Percentiles rank a stretch among this genome's conserved stretches.
These are phyloP conservation scores for Phoenix dactylifera DNA, from an alignment of 176 grass and related monocot species.

Conservation along the genomic window DNA sequence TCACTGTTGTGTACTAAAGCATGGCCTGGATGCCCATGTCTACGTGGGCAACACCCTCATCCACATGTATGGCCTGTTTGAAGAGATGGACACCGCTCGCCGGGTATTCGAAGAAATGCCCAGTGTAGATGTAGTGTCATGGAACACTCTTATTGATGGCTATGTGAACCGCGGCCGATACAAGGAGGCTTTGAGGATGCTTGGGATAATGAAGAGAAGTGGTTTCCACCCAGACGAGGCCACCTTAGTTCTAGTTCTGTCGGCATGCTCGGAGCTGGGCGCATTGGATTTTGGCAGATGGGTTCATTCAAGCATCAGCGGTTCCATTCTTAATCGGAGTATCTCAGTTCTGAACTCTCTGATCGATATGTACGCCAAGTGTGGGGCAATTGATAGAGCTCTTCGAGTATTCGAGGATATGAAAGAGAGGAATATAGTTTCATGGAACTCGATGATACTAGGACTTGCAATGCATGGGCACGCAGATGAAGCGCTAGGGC, in stretches of 20 bases:
- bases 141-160: slow-evolving; percentile 12
- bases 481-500: neutral
- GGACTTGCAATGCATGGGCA: slow-evolving; percentile 23
- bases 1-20: slow-evolving; percentile 22
- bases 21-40: slow-evolving; percentile 14
- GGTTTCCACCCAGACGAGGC: neutral
- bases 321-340: neutral
- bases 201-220: slow-evolving; percentile 1
- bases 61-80: slow-evolving; percentile 4
- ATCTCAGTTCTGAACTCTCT: slow-evolving; percentile 5
- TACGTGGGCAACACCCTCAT: slow-evolving; percentile 21
- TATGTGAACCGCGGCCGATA: slow-evolving; percentile 3
- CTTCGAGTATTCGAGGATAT: slow-evolving; percentile 7
- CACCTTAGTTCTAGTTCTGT: slow-evolving; percentile 7
- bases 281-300: slow-evolving; percentile 20
- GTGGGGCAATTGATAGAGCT: slow-evolving; percentile 11
- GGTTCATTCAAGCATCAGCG: slow-evolving; percentile 6
- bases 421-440: slow-evolving; percentile 13
- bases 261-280: slow-evolving; percentile 17
- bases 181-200: neutral
- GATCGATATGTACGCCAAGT: slow-evolving; percentile 26
- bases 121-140: slow-evolving; percentile 2
- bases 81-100: neutral
- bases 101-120: slow-evolving; percentile 12
- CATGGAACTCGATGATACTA: slow-evolving; percentile 20